These are phyloP conservation scores for Boletus subparvulus DNA, from an alignment of 768 basidiomycete genomes.

Conservation along the genomic window DNA sequence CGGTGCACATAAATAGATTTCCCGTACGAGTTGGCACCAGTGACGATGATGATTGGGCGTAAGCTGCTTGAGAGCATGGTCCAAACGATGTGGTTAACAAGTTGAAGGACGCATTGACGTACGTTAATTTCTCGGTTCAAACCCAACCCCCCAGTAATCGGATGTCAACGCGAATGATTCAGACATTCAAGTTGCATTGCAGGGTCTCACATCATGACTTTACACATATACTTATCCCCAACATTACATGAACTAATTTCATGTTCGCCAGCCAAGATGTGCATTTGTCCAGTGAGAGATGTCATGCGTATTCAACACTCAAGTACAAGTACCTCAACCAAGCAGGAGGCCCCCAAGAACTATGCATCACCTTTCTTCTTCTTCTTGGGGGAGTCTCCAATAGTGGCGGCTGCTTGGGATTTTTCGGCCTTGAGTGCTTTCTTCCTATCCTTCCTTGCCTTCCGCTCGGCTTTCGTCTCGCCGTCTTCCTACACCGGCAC, in stretches of 20 bases:
- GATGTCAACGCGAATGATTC: too few species aligned
- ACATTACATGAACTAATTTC: too few species aligned
- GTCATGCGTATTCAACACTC: neutral
- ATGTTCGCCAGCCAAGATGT: neutral
- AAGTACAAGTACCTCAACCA: neutral
- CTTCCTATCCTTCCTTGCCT: slow-evolving; percentile 77
- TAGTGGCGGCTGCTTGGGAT: slow-evolving; percentile 42
- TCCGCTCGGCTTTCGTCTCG: slow-evolving; percentile 83
- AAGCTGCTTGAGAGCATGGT: slow-evolving; percentile 28
- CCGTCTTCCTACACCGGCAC: slow-evolving; percentile 36
- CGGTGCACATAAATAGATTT: neutral
- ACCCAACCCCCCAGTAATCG: too few species aligned
- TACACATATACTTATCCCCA: too few species aligned
- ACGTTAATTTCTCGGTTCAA: too few species aligned
- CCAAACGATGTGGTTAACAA: neutral
- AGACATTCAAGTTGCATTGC: too few species aligned
- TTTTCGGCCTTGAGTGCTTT: slow-evolving; percentile 80
- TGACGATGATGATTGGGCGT: slow-evolving; percentile 59
- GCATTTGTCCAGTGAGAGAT: slow-evolving; percentile 1
- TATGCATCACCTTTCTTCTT: slow-evolving; percentile 39
- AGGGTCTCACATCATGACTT: too few species aligned
- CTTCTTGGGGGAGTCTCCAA: slow-evolving; percentile 45
- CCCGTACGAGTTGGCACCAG: slow-evolving; percentile 66
- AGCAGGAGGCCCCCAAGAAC: slow-evolving; percentile 1
- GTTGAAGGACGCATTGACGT: too few species aligned